A percentile compares a stretch with the other conserved stretches of the same genome.
phyloP scores from a whole-genome alignment of 257 asterid genomes.

The Przewalskia tangutica region DNA sequence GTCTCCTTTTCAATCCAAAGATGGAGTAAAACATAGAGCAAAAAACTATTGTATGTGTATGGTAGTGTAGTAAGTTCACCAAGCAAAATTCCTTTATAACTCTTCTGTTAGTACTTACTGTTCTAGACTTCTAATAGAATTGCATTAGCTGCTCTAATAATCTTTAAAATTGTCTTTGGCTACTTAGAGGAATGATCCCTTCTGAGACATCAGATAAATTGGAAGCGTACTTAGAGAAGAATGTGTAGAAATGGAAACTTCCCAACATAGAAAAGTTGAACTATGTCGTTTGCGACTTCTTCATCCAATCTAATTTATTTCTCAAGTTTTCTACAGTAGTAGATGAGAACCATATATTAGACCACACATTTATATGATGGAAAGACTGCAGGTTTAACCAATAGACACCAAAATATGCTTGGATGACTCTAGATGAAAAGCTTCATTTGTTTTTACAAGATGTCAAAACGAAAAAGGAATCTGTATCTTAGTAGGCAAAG shows the following conservation, averaged over 20 bases:
- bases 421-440: neutral
- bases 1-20: neutral
- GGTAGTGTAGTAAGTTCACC: neutral
- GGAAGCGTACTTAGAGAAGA: neutral
- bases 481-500: neutral
- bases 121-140: neutral
- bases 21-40: neutral
- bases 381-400: neutral
- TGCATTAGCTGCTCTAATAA: neutral
- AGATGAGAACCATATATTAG: neutral
- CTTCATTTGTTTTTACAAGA: neutral
- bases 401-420: neutral
- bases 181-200: neutral
- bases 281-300: neutral
- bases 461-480: neutral
- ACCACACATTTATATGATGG: neutral
- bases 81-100: neutral
- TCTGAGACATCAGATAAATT: too few species aligned
- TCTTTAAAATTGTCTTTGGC: neutral
- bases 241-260: neutral
- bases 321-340: neutral
- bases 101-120: neutral
- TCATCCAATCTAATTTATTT: slow-evolving; percentile 1
- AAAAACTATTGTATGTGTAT: neutral
- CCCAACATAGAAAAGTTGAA: neutral